Evolutionary conservation across 495 filamentous ascomycete genomes (phyloP).

Genomic region (Podospora pseudocomata): DNA sequence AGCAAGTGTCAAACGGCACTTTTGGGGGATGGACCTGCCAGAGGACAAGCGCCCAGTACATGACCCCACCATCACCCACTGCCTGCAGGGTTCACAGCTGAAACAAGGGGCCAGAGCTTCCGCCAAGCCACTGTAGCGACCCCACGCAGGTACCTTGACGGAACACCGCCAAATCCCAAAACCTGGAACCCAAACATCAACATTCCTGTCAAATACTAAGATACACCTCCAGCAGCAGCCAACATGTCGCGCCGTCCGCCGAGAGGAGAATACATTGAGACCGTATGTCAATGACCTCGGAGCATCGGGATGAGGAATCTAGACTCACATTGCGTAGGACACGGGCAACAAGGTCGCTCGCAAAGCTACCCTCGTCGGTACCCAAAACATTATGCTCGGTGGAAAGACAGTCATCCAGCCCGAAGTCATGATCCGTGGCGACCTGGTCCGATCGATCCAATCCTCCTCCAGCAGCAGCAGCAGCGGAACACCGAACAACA

Average conservation of each 20-base stretch:
- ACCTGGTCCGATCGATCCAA: constrained; percentile 62
- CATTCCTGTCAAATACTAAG: too few species aligned
- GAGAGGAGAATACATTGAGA: constrained; percentile 94
- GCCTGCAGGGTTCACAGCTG: not conserved
- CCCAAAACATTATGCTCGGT: constrained; percentile 94
- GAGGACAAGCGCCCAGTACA: too few species aligned
- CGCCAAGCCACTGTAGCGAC: not conserved
- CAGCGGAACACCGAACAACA: constrained; percentile 44
- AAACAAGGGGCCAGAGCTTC: not conserved
- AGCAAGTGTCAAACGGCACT: too few species aligned
- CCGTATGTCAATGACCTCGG: constrained; percentile 45
- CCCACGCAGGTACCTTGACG: constrained; percentile 5
- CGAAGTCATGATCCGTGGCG: constrained; percentile 87
- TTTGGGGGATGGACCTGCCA: too few species aligned
- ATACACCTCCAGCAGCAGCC: constrained; percentile 9
- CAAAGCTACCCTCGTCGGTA: constrained; percentile 82
- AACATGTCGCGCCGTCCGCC: constrained; percentile 70
- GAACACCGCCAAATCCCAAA: not conserved
- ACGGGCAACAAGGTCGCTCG: constrained; percentile 98
- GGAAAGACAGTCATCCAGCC: constrained; percentile 92
- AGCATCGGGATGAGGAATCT: too few species aligned
- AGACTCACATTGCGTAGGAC: constrained; percentile 46
- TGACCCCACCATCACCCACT: too few species aligned
- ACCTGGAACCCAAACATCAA: not conserved
- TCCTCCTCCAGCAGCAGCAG: constrained; percentile 35